Percentiles rank a stretch among this genome's conserved stretches.
Evolutionary conservation across 495 filamentous ascomycete species (phyloP).

Genomic region (Trichoderma orchidacearum): DNA sequence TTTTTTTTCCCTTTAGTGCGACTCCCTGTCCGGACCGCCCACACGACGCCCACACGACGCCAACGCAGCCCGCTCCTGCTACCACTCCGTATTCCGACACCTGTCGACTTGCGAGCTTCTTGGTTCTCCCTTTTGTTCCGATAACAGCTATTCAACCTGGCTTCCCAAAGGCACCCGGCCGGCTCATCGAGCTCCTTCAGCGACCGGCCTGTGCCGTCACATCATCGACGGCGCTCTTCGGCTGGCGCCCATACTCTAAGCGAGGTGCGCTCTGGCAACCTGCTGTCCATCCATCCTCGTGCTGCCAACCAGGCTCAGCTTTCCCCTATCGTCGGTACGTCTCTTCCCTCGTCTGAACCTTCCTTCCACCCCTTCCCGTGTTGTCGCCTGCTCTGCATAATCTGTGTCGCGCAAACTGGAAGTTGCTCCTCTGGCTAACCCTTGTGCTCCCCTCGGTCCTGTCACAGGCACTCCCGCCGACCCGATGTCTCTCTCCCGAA

Average conservation of each 20-base stretch:
- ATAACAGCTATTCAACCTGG: constrained; percentile 17
- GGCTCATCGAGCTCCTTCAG: constrained; percentile 27
- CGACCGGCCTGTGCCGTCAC: constrained; percentile 22
- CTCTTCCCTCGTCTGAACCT: constrained; percentile 3
- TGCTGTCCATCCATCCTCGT: constrained; percentile 6
- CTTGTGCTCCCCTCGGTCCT: not conserved
- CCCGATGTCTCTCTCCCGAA: constrained; percentile 72
- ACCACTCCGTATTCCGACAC: constrained; percentile 3
- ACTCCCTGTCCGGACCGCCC: not conserved
- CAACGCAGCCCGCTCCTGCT: not conserved
- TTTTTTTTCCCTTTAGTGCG: not conserved
- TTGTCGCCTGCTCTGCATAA: not conserved
- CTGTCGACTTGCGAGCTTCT: not conserved
- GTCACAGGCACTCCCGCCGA: constrained; percentile 27
- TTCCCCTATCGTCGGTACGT: constrained; percentile 29
- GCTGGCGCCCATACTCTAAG: constrained; percentile 1
- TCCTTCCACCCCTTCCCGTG: constrained; percentile 1
- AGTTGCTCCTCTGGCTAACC: constrained; percentile 5
- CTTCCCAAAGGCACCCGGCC: constrained; percentile 20
- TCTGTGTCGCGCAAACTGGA: not conserved
- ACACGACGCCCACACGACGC: not conserved
- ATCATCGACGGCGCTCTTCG: constrained; percentile 29
- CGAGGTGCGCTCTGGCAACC: not conserved
- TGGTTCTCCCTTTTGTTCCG: not conserved
- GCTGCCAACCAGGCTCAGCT: constrained; percentile 23